These are phyloP conservation scores for Neonectria sp. DNA, from an alignment of 2,329 filamentous ascomycete genomes.

Conservation along the genomic window DNA sequence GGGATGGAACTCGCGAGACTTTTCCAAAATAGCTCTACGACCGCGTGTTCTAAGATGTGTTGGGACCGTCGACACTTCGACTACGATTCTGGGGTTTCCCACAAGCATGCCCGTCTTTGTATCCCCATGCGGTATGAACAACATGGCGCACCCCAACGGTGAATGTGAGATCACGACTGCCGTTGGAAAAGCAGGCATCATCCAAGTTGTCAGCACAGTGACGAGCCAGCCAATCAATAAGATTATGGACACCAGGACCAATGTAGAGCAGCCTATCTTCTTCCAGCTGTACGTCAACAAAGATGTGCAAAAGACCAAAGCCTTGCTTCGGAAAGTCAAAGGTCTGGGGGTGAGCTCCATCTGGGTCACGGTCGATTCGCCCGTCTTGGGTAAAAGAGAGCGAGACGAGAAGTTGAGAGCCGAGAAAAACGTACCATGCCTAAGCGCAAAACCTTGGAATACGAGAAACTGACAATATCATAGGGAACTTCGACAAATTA, in stretches of 20 bases:
- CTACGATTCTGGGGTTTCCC: too few species aligned
- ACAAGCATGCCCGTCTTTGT: too few species aligned
- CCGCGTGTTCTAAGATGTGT: background rate
- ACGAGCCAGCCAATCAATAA: too few species aligned
- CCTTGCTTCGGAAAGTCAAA: slow-evolving; percentile 63
- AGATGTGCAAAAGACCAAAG: slow-evolving; percentile 65
- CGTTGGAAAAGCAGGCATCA: slow-evolving; percentile 56
- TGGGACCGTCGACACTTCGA: slow-evolving; percentile 44
- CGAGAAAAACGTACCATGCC: slow-evolving; percentile 60
- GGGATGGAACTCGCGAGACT: slow-evolving; percentile 35
- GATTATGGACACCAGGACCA: slow-evolving; percentile 51
- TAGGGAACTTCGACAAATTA: too few species aligned
- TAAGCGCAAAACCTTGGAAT: too few species aligned
- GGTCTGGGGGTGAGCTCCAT: slow-evolving; percentile 53
- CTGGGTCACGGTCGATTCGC: slow-evolving; percentile 72
- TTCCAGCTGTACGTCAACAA: slow-evolving; percentile 76
- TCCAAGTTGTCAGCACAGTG: slow-evolving; percentile 49
- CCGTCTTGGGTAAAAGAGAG: slow-evolving; percentile 70
- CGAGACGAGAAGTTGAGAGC: slow-evolving; percentile 62
- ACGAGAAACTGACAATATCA: too few species aligned
- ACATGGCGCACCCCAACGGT: too few species aligned
- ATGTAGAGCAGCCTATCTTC: slow-evolving; percentile 51
- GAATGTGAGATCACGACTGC: too few species aligned
- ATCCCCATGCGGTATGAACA: too few species aligned
- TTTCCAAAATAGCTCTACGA: slow-evolving; percentile 38